These are phyloP conservation scores for Colletotrichum ledebouriae DNA, from an alignment of 2,329 filamentous ascomycete genomes.

Conservation along the genomic window DNA sequence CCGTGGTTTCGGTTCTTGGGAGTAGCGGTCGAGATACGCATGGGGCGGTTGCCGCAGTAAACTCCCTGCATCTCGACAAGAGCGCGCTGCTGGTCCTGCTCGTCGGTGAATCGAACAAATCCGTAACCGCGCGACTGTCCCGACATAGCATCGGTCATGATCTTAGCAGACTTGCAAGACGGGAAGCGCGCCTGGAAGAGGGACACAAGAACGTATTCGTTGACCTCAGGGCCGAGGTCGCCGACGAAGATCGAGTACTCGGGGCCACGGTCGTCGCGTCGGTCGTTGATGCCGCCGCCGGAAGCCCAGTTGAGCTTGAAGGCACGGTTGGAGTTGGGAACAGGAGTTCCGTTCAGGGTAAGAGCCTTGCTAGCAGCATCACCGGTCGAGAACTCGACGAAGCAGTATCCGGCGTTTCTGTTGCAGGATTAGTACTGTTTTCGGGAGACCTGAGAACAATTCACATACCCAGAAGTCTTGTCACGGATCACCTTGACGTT, in stretches of 20 bases:
- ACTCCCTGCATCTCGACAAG: slow-evolving; percentile 99
- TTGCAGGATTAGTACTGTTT: not conserved
- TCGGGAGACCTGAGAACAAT: not conserved
- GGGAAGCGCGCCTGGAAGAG: slow-evolving; percentile 97
- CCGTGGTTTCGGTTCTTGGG: slow-evolving; percentile 80
- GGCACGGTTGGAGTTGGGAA: slow-evolving; percentile 92
- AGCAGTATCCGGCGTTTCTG: slow-evolving; percentile 98
- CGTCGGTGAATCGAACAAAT: slow-evolving; percentile 96
- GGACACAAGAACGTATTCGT: slow-evolving; percentile 96
- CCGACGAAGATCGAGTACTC: slow-evolving; percentile 99
- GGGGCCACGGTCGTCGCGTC: slow-evolving; percentile 94
- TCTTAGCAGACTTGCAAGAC: slow-evolving; percentile 99
- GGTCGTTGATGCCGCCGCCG: slow-evolving; percentile 93
- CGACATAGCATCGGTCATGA: slow-evolving; percentile 99
- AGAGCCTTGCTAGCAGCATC: slow-evolving; percentile 93
- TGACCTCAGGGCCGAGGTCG: slow-evolving; percentile 97
- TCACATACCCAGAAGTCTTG: slow-evolving; percentile 92
- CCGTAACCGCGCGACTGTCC: slow-evolving; percentile 98
- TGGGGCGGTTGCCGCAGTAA: slow-evolving; percentile 97
- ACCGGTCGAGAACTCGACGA: slow-evolving; percentile 89
- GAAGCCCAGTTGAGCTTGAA: slow-evolving; percentile 99
- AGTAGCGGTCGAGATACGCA: slow-evolving; percentile 98
- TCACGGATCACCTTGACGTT: slow-evolving; percentile 99
- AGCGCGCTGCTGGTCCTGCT: slow-evolving; percentile 95
- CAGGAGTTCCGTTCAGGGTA: slow-evolving; percentile 86